Conservation (phyloP, 768 basidiomycete genomes). For the Leucosporidium creatinivorum region DNA sequence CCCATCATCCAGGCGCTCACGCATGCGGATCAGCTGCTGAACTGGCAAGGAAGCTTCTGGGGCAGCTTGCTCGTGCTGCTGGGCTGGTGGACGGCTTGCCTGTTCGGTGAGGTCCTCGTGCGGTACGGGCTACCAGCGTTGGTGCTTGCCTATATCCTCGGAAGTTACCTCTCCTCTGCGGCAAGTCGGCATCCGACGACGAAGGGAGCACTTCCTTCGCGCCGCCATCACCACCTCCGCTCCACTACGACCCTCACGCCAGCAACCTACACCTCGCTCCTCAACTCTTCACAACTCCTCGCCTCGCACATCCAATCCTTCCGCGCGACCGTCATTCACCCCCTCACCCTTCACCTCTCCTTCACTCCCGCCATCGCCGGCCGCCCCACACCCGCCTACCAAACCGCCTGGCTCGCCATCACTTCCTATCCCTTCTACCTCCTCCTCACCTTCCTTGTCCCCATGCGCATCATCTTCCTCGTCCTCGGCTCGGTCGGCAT, state of each 20-base stretch:
- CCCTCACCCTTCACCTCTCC: conserved; percentile 24
- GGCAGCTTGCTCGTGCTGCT: conserved; percentile 35
- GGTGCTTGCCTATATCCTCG: conserved; percentile 20
- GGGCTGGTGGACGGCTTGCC: conserved; percentile 37
- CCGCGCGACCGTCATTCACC: conserved; percentile 23
- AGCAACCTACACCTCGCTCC: conserved; percentile 20
- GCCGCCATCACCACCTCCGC: background rate
- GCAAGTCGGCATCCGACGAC: background rate
- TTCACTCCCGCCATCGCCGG: conserved; percentile 19
- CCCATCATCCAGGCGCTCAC: conserved; percentile 31
- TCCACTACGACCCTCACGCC: conserved; percentile 22
- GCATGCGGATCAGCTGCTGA: conserved; percentile 31
- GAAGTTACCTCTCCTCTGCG: conserved; percentile 22
- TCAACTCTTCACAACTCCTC: conserved; percentile 20
- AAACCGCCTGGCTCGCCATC: conserved; percentile 34
- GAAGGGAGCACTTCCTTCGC: background rate
- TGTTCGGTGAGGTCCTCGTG: conserved; percentile 30
- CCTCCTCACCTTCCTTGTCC: conserved; percentile 27
- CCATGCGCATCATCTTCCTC: conserved; percentile 33
- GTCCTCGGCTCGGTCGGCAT: conserved; percentile 28
- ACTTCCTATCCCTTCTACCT: conserved; percentile 38
- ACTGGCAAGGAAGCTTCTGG: conserved; percentile 36
- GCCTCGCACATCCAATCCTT: conserved; percentile 25
- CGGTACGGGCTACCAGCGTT: conserved; percentile 32
- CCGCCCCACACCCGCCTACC: conserved; percentile 22